Percentiles rank a stretch among this genome's conserved stretches.
Conservation (phyloP, 116 monocot species). For the Phalaenopsis hybrid region DNA sequence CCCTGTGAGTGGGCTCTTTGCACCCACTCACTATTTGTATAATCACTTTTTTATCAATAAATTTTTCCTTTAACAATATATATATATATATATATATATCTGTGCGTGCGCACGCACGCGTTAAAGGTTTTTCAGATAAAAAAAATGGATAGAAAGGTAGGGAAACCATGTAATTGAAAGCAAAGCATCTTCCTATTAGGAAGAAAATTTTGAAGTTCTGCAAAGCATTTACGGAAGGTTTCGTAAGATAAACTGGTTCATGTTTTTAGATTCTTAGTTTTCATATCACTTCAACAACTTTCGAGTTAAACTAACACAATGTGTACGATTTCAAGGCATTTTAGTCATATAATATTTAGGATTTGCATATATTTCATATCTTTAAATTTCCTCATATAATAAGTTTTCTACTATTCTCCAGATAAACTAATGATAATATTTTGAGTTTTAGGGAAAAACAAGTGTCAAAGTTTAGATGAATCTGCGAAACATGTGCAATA, state of each 20-base stretch:
- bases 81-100: too few species aligned
- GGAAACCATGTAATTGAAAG: too few species aligned
- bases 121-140: too few species aligned
- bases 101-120: too few species aligned
- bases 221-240: not conserved
- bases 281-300: not conserved
- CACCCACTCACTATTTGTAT: too few species aligned
- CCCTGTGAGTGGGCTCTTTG: too few species aligned
- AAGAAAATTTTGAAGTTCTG: not conserved
- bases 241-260: not conserved
- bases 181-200: too few species aligned
- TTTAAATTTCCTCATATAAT: not conserved
- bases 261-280: not conserved
- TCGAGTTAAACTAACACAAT: not conserved
- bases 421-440: not conserved
- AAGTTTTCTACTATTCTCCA: not conserved
- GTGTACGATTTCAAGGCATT: not conserved
- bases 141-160: too few species aligned
- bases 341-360: not conserved
- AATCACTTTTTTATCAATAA: too few species aligned
- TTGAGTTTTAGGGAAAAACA: not conserved
- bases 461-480: not conserved
- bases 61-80: too few species aligned
- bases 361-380: not conserved
- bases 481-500: not conserved